A percentile compares a stretch with the other conserved stretches of the same genome.
phyloP scores from a whole-genome alignment of 257 asterid genomes.

The Misopates orontium region DNA sequence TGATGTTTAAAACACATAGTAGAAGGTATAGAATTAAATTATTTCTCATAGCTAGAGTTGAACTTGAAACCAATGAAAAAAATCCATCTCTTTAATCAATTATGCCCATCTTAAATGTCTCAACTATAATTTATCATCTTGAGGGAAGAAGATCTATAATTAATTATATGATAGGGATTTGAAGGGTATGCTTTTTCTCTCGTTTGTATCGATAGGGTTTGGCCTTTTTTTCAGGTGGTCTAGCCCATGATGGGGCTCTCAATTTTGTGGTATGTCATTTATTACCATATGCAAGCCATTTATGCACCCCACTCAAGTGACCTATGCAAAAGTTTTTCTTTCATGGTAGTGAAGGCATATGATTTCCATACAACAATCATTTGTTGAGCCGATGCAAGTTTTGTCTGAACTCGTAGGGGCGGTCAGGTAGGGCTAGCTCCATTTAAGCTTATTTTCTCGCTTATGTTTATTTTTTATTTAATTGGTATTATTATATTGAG shows the following conservation, averaged over 20 bases:
- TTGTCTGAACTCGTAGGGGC: slow-evolving; percentile 38
- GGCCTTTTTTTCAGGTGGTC: slow-evolving; percentile 48
- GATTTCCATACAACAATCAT: slow-evolving; percentile 47
- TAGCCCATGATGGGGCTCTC: slow-evolving; percentile 48
- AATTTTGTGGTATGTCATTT: slow-evolving; percentile 45
- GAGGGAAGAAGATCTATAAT: not conserved
- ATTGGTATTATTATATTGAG: too few species aligned
- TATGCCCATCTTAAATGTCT: too few species aligned
- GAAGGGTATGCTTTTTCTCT: not conserved
- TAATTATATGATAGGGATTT: slow-evolving; percentile 15
- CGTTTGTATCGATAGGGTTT: slow-evolving; percentile 13
- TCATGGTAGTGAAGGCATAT: slow-evolving; percentile 38
- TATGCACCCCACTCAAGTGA: slow-evolving; percentile 63
- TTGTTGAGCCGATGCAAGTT: slow-evolving; percentile 36
- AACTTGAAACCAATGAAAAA: too few species aligned
- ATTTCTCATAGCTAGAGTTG: too few species aligned
- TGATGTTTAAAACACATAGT: too few species aligned
- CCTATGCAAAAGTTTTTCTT: slow-evolving; percentile 41
- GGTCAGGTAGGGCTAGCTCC: not conserved
- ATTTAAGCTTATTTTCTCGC: not conserved
- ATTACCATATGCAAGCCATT: slow-evolving; percentile 55
- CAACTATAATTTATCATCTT: slow-evolving; percentile 12
- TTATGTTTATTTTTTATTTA: too few species aligned
- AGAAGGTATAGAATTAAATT: too few species aligned
- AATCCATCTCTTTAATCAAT: too few species aligned